phyloP scores from a whole-genome alignment of 495 filamentous ascomycete genomes.

The Beverwykella pulmonaria region DNA sequence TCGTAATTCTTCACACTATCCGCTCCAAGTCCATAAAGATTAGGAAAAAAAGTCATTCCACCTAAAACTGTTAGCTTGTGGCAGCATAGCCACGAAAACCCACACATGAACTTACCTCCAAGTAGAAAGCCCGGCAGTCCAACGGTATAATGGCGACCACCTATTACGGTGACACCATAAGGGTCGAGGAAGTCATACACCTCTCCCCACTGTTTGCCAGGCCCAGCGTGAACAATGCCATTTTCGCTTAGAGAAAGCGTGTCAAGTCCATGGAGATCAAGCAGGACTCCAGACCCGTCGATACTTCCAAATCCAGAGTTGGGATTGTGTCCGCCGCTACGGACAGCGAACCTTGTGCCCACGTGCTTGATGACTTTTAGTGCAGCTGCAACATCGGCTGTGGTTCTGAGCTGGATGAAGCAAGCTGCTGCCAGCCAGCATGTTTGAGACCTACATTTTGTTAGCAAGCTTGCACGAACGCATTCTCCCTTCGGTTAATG shows the following conservation, averaged over 20 bases:
- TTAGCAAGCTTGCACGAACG: background rate
- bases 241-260: background rate
- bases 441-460: conserved; percentile 18
- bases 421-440: conserved; percentile 22
- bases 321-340: conserved; percentile 52
- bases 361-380: conserved; percentile 35
- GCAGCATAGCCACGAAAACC: background rate
- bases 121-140: conserved; percentile 14
- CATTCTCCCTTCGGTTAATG: background rate
- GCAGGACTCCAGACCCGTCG: conserved; percentile 47
- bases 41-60: conserved; percentile 20
- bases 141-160: conserved; percentile 11
- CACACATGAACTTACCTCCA: conserved; percentile 13
- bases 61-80: background rate
- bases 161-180: conserved; percentile 2
- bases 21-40: conserved; percentile 13
- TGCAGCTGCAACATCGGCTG: conserved; percentile 29
- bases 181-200: conserved; percentile 20
- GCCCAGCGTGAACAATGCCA: conserved; percentile 1
- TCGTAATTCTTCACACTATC: conserved; percentile 28
- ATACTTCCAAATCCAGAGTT: conserved; percentile 50
- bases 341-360: conserved; percentile 52
- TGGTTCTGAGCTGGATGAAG: conserved; percentile 10
- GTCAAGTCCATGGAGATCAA: conserved; percentile 47
- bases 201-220: conserved; percentile 14